These are phyloP conservation scores for Phytophthora hybrid DNA, from an alignment of 352 stramenopile species.

Conservation along the genomic window DNA sequence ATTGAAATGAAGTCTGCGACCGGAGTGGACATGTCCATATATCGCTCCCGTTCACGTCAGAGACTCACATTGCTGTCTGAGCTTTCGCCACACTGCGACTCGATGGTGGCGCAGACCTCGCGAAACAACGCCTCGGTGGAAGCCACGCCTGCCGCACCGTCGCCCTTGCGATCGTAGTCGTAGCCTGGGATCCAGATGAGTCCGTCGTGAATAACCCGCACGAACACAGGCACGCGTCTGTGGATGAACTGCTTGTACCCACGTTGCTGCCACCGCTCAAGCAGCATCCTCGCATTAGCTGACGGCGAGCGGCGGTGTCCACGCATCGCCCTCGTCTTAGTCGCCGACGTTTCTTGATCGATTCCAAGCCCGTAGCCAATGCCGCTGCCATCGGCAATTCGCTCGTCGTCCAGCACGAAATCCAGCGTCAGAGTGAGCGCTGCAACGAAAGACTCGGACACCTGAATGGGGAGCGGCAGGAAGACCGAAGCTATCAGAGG, in stretches of 20 bases:
- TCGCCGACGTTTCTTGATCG: slow-evolving; percentile 43
- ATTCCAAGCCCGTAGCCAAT: slow-evolving; percentile 79
- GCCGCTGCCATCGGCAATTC: slow-evolving; percentile 65
- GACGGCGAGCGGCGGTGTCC: slow-evolving; percentile 47
- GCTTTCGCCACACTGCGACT: slow-evolving; percentile 27
- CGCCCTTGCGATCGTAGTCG: slow-evolving; percentile 72
- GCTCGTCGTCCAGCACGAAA: slow-evolving; percentile 78
- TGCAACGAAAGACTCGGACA: slow-evolving; percentile 38
- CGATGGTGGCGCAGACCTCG: slow-evolving; percentile 38
- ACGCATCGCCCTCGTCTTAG: slow-evolving; percentile 29
- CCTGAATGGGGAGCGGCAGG: slow-evolving; percentile 48
- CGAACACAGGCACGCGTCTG: slow-evolving; percentile 67
- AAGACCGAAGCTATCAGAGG: slow-evolving; percentile 75
- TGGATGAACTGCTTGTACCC: slow-evolving; percentile 86
- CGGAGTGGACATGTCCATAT: neutral
- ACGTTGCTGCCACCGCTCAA: slow-evolving; percentile 58
- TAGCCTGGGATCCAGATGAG: slow-evolving; percentile 83
- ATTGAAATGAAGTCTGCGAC: slow-evolving; percentile 13
- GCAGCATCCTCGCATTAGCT: slow-evolving; percentile 42
- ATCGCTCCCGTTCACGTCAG: neutral
- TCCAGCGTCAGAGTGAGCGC: slow-evolving; percentile 54
- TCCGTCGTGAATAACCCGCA: slow-evolving; percentile 72
- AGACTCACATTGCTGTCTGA: slow-evolving; percentile 12
- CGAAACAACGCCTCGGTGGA: slow-evolving; percentile 35
- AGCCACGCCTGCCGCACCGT: slow-evolving; percentile 27